These are phyloP conservation scores for Toxicodendron radicans DNA, from an alignment of 345 rosid species.

Conservation along the genomic window DNA sequence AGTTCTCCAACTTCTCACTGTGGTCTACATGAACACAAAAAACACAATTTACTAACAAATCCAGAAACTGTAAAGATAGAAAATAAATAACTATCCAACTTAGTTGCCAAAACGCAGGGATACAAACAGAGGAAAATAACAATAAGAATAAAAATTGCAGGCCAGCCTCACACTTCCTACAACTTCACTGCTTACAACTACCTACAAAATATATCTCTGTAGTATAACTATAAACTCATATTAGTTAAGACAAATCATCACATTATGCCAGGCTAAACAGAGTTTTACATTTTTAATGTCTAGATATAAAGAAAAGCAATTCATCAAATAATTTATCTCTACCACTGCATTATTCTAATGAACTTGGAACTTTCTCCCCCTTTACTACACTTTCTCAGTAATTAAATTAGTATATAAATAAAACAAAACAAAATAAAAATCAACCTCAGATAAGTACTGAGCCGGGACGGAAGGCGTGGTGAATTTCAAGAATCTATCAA, in stretches of 20 bases:
- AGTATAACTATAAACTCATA: not conserved
- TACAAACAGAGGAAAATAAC: not conserved
- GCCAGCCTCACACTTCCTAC: not conserved
- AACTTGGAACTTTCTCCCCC: not conserved
- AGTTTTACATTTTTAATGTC: not conserved
- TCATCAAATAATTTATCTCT: not conserved
- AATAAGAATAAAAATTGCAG: not conserved
- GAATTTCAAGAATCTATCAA: conserved; percentile 42
- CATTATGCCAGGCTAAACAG: not conserved
- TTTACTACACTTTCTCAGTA: not conserved
- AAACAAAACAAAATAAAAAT: not conserved
- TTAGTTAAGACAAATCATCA: not conserved
- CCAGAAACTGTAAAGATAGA: not conserved
- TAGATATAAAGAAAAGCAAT: not conserved
- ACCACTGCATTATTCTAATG: not conserved
- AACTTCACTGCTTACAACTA: not conserved
- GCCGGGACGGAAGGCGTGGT: conserved; percentile 42
- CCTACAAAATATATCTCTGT: not conserved
- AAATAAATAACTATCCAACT: not conserved
- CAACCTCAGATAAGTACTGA: conserved; percentile 39
- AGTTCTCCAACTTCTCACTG: conserved; percentile 49
- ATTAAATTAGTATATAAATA: not conserved
- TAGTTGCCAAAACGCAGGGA: not conserved
- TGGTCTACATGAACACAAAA: conserved; percentile 34
- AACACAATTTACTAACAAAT: conserved; percentile 20